Base-by-base conservation (phyloP, 1,284 basidiomycete genomes). In the Hypsizygus ulmarius region DNA sequence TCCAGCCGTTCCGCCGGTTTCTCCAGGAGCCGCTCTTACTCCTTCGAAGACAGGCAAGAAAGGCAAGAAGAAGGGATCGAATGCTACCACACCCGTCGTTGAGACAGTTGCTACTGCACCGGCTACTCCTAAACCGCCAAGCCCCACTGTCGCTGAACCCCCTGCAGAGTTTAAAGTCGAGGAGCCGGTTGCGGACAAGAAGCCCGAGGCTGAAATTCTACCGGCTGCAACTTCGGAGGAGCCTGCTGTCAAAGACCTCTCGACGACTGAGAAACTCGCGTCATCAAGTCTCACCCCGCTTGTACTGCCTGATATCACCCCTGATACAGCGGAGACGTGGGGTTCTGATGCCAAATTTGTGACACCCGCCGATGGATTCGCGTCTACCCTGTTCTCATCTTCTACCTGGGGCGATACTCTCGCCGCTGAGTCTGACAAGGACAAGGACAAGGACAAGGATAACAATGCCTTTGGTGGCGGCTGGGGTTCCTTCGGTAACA, bases 61-160 rank as follows among this genome's bases (percentile, higher is more conserved):
- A 43, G 43, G 43, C 15, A 59, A 58, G 50, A 59, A 56, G 48
- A 51, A 57, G 38, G 41, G 45, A 25, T 52, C 51, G 11, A 39
- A 44, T 28, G 21, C 53, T 36, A 35, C 49, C n/a, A 56, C 54
- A 0, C 56, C 52, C 4, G 46, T 18, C 2, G 38, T 48, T 29
- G 43, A 34, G 39, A 16, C 18, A 18, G 18, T 36, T 0, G 42
- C 50, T 32, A 25, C 29, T 8, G 12, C 35, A 18, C 25, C 32
- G 8, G 21, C 43, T 32, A 12, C 33, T 10, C 33, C 49, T 7
- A 44, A 45, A 27, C 15, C 49, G 29, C 21, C 38, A 18, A 9
- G 35, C 9, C 4, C 40, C 2, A 6, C 43, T n/a, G 38, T 3
- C 19, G n/a, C 28, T 6, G 43, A 16, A 38, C 29, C 44, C 18